Conservation (phyloP, 2,329 filamentous ascomycete genomes). For the Aspergillus sp. region DNA sequence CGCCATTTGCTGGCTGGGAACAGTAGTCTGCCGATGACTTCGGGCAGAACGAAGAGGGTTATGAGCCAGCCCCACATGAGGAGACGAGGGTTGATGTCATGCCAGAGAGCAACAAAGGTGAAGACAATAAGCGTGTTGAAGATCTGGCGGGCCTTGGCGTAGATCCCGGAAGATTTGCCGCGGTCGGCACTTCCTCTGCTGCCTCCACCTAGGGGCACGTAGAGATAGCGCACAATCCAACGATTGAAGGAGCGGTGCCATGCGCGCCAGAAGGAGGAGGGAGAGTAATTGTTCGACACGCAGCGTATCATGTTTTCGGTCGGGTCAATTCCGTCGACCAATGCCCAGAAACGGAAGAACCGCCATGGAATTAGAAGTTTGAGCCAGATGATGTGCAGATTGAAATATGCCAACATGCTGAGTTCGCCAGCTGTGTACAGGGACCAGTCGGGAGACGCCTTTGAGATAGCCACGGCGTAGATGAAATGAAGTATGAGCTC, state of each 20-base stretch:
- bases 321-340: constrained; percentile 87
- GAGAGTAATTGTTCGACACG: constrained; percentile 91
- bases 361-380: constrained; percentile 96
- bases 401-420: constrained; percentile 89
- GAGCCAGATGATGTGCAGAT: constrained; percentile 95
- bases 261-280: constrained; percentile 87
- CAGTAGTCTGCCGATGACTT: constrained; percentile 69
- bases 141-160: constrained; percentile 60
- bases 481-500: constrained; percentile 88
- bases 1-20: constrained; percentile 77
- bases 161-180: constrained; percentile 33
- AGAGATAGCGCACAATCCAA: constrained; percentile 92
- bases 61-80: constrained; percentile 97
- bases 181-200: constrained; percentile 32
- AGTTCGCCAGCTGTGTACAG: constrained; percentile 85
- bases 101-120: constrained; percentile 96
- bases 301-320: constrained; percentile 99
- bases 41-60: constrained; percentile 88
- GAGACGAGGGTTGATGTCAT: constrained; percentile 88
- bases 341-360: constrained; percentile 96
- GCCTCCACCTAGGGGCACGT: constrained; percentile 81
- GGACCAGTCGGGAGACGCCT: constrained; percentile 75
- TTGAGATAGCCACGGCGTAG: constrained; percentile 90
- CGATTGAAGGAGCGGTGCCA: constrained; percentile 97
- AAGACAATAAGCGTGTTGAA: constrained; percentile 83